Evolutionary conservation across 2,329 filamentous ascomycete genomes (phyloP).

Genomic region (Myriosclerotinia duriaeana): DNA sequence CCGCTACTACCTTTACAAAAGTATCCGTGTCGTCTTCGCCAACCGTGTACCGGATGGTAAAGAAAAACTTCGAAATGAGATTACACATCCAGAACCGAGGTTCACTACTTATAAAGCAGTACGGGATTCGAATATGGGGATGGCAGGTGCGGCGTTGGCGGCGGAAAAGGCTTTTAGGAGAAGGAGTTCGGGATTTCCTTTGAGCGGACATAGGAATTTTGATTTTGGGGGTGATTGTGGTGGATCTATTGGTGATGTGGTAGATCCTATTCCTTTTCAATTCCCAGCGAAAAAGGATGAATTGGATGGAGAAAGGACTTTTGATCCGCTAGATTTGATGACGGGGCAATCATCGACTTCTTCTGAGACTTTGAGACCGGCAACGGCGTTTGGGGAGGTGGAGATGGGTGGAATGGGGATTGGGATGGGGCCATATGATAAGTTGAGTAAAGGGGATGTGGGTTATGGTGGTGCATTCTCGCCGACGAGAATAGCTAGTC

Average conservation of each 20-base stretch:
- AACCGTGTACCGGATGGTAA: conserved; percentile 95
- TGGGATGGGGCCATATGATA: conserved; percentile 55
- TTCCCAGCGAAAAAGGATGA: conserved; percentile 38
- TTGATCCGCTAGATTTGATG: background rate
- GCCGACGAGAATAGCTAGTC: conserved; percentile 32
- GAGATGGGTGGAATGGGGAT: conserved; percentile 30
- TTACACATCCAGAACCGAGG: conserved; percentile 81
- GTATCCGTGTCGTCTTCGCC: conserved; percentile 90
- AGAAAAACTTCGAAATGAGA: conserved; percentile 86
- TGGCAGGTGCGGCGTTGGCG: conserved; percentile 51
- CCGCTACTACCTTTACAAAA: conserved; percentile 87
- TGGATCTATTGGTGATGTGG: conserved; percentile 32
- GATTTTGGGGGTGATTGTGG: conserved; percentile 38
- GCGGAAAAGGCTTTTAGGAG: conserved; percentile 60
- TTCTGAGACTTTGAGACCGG: background rate
- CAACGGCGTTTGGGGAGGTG: background rate
- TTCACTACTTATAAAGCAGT: conserved; percentile 76
- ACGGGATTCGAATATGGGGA: conserved; percentile 38
- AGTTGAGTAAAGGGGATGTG: conserved; percentile 64
- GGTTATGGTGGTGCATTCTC: conserved; percentile 59
- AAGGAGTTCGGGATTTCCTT: conserved; percentile 53
- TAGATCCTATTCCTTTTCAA: conserved; percentile 53
- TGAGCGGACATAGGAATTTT: conserved; percentile 36
- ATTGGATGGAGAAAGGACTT: background rate
- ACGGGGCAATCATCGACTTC: background rate